A percentile compares a stretch with the other conserved stretches of the same genome.
Evolutionary conservation across 768 basidiomycete species (phyloP).

Genomic region (Russula virescens): DNA sequence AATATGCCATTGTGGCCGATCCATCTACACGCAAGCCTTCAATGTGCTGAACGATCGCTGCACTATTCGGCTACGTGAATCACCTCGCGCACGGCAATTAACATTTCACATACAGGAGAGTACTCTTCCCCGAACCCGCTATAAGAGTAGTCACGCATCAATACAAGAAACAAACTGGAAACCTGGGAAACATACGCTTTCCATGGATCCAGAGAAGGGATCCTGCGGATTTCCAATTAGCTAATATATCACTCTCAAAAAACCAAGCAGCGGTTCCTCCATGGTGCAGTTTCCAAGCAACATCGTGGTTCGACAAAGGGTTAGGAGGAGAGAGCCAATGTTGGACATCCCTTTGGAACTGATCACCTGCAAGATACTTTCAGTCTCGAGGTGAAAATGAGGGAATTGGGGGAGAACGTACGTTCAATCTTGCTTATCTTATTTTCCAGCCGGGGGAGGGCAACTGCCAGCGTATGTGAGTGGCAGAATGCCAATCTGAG

Average conservation of each 20-base stretch:
- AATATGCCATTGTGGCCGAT: neutral
- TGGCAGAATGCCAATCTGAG: neutral
- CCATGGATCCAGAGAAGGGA: constrained; percentile 15
- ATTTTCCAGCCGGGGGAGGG: neutral
- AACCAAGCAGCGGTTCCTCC: constrained; percentile 2
- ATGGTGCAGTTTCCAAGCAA: neutral
- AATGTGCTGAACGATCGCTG: neutral
- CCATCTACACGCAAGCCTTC: neutral
- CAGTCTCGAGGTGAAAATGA: neutral
- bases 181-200: neutral
- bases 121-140: constrained; percentile 10
- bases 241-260: neutral
- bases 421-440: constrained; percentile 10
- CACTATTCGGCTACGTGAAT: neutral
- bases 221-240: neutral
- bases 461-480: neutral
- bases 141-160: neutral
- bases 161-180: too few relatives aligned
- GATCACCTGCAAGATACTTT: neutral
- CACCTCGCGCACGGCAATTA: neutral
- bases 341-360: neutral
- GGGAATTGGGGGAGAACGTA: neutral
- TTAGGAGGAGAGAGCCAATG: constrained; percentile 3
- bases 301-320: constrained; percentile 3
- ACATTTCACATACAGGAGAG: neutral